Evolutionary conservation across 2,329 filamentous ascomycete species (phyloP).

Genomic region (Talaromyces sp.): DNA sequence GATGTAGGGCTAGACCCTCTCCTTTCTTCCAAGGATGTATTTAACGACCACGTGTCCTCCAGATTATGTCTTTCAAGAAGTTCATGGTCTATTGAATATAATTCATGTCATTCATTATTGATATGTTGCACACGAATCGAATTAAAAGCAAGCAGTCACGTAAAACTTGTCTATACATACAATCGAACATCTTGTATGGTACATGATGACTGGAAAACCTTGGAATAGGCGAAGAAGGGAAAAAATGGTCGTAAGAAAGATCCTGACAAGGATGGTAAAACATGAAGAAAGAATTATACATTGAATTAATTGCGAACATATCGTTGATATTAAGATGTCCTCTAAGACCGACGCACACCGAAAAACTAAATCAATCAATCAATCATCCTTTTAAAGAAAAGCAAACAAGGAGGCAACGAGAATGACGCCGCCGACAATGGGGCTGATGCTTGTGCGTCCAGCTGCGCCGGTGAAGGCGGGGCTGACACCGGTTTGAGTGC

Average conservation of each 20-base stretch:
- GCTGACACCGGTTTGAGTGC: constrained; percentile 12
- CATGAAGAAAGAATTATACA: constrained; percentile 10
- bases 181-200: background rate
- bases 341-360: background rate
- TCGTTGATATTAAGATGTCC: constrained; percentile 4
- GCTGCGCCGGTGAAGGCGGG: constrained; percentile 19
- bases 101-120: constrained; percentile 6
- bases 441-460: constrained; percentile 6
- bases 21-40: background rate
- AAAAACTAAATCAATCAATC: background rate
- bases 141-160: constrained; percentile 3
- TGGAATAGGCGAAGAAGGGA: background rate
- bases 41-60: background rate
- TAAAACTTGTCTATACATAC: constrained; percentile 3
- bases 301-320: constrained; percentile 12
- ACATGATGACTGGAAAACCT: background rate
- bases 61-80: background rate
- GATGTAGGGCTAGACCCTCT: constrained; percentile 6
- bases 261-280: constrained; percentile 5
- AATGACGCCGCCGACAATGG: background rate
- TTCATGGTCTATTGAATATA: background rate
- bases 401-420: constrained; percentile 6
- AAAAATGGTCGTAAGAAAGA: background rate
- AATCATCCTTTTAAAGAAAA: constrained; percentile 9
- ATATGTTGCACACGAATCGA: constrained; percentile 11